Evolutionary conservation across 805 yeast genomes (phyloP).

Genomic region (Teunomyces gatunensis): DNA sequence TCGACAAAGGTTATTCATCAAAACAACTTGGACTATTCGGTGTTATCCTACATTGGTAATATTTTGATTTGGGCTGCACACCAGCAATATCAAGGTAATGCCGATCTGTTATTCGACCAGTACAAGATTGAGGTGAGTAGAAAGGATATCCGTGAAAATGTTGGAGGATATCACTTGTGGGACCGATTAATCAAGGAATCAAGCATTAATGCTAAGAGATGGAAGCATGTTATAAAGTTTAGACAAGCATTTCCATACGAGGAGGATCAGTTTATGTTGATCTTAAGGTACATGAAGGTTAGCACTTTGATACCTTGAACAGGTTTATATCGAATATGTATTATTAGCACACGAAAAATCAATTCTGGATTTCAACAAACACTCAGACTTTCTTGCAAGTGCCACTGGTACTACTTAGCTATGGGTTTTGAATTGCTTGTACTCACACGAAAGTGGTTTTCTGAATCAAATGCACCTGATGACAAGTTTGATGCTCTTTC

Average conservation of each 20-base stretch:
- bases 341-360: no score
- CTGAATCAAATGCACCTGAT: background rate
- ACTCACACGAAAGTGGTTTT: conserved; percentile 23
- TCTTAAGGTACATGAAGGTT: conserved; percentile 35
- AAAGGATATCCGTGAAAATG: conserved; percentile 14
- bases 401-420: no score
- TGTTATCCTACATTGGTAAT: conserved; percentile 36
- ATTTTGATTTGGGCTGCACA: conserved; percentile 36
- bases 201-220: conserved; percentile 37
- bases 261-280: conserved; percentile 39
- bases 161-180: conserved; percentile 43
- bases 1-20: conserved; percentile 33
- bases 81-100: conserved; percentile 17
- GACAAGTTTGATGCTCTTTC: conserved; percentile 5
- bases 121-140: conserved; percentile 19
- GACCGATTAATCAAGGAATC: conserved; percentile 32
- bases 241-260: conserved; percentile 35
- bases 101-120: conserved; percentile 13
- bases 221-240: conserved; percentile 41
- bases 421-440: conserved; percentile 24
- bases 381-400: no score
- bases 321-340: background rate
- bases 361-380: no score
- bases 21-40: conserved; percentile 37
- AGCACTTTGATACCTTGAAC: conserved; percentile 17